phyloP scores from a whole-genome alignment of 768 basidiomycete genomes.

The Kwoniella shandongensis region DNA sequence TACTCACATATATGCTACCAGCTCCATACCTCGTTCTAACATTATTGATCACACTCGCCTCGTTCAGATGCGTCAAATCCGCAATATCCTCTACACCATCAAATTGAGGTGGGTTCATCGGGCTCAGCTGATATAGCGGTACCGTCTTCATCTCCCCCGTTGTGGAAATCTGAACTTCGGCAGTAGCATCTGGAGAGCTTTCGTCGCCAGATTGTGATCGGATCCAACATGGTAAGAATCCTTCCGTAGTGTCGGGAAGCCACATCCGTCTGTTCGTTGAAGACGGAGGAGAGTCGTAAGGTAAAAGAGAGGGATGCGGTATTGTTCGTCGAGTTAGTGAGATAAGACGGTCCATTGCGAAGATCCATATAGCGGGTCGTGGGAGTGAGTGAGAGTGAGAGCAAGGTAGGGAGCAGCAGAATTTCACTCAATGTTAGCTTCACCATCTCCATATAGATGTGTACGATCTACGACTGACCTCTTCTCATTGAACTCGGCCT shows the following conservation, averaged over 20 bases:
- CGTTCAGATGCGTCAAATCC: slow-evolving; percentile 94
- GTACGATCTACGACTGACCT: slow-evolving; percentile 59
- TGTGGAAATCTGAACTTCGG: slow-evolving; percentile 78
- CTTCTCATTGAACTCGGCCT: slow-evolving; percentile 96
- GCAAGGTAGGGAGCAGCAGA: not conserved
- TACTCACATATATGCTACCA: slow-evolving; percentile 54
- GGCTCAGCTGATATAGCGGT: slow-evolving; percentile 76
- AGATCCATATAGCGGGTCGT: not conserved
- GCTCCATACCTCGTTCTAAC: slow-evolving; percentile 85
- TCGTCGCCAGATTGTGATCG: slow-evolving; percentile 69
- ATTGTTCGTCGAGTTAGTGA: slow-evolving; percentile 9
- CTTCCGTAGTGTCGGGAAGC: slow-evolving; percentile 88
- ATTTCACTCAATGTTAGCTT: not conserved
- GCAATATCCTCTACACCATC: slow-evolving; percentile 97
- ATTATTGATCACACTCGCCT: slow-evolving; percentile 98
- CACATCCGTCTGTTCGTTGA: slow-evolving; percentile 67
- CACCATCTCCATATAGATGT: not conserved
- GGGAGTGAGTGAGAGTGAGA: not conserved
- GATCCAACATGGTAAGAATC: slow-evolving; percentile 93
- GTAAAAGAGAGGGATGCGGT: slow-evolving; percentile 5
- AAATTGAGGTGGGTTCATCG: slow-evolving; percentile 99
- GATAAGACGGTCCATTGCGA: slow-evolving; percentile 8
- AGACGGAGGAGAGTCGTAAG: slow-evolving; percentile 10
- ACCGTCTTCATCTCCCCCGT: slow-evolving; percentile 75
- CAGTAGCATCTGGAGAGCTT: slow-evolving; percentile 52